These are phyloP conservation scores for Stephanodiscus minutulus DNA, from an alignment of 108 stramenopile genomes.

Conservation along the genomic window DNA sequence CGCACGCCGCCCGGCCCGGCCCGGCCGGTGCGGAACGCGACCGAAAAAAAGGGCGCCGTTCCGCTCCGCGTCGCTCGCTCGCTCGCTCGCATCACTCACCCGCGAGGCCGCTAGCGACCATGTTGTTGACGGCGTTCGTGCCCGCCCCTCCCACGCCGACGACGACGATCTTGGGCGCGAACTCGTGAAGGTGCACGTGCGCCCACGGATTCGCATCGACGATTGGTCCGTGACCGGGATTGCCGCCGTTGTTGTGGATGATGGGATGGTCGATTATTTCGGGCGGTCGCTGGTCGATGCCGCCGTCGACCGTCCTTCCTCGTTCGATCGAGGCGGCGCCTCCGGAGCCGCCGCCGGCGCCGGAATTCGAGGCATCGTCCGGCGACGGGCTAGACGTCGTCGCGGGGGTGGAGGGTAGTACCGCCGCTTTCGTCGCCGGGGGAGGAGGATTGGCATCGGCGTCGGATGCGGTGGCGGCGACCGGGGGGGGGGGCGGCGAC, in stretches of 20 bases:
- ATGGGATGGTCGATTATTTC: neutral
- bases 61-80: too few relatives aligned
- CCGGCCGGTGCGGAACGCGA: too few relatives aligned
- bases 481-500: too few relatives aligned
- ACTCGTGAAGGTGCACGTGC: neutral
- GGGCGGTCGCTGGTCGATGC: neutral
- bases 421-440: neutral
- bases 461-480: too few relatives aligned
- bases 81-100: too few relatives aligned
- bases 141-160: slow-evolving; percentile 82
- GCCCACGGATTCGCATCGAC: slow-evolving; percentile 4
- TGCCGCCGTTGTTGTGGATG: neutral
- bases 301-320: neutral
- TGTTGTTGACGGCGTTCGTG: slow-evolving; percentile 73
- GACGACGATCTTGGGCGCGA: slow-evolving; percentile 30
- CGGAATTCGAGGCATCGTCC: too few relatives aligned
- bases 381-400: neutral
- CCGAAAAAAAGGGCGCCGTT: too few relatives aligned
- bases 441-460: neutral
- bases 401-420: neutral
- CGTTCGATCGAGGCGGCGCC: neutral
- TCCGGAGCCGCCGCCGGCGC: neutral
- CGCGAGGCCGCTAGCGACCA: slow-evolving; percentile 71
- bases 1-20: too few relatives aligned
- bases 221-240: neutral